Evolutionary conservation across 495 filamentous ascomycete species (phyloP), one percentile per base, ranked within the genome.

Genomic region (Parathielavia appendiculata): DNA sequence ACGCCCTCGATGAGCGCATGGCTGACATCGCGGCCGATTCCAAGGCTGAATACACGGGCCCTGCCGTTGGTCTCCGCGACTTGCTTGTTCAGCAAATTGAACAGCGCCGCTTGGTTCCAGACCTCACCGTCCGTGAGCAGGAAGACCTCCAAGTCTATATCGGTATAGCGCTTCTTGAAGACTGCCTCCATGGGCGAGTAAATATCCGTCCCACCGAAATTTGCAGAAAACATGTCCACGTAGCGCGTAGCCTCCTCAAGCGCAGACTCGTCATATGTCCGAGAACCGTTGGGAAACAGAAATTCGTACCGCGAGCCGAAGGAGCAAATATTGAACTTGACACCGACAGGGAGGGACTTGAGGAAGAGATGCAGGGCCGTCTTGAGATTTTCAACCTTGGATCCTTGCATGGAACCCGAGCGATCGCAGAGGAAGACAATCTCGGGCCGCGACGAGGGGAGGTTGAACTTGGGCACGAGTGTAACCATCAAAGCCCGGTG

Each of bases 261-360:
- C 8, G 71, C 81, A 0, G 62, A 64, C 26, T 77, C 68, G 23
- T 75, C 76, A 62, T 89, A 90, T 0, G 68, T 66, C 57, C 75
- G 70, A 41, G 83, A 86, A 10, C 73, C 76, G 0, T 68, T 17
- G 13, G 38, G 45, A 79, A 86, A 91, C 13, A 91, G 72, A 56
- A 86, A 83, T 0, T 69, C 64, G 60, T 79, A 61, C 0, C 17
- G 14, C 20, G 53, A 71, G 11, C 87, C 87, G 59, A 91, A 91
- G 1, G 83, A 87, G 69, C 82, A 86, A 57, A 90, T 88, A 68
- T 91, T 89, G 74, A 91, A 90, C 64, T 79, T 82, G 51, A 83
- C 71, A 0, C 85, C 85, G 1, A 83, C 59, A 2, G 87, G 86
- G 16, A 91, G 69, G 0, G 83, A 86, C 61, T 87, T 88, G 35